These are phyloP conservation scores for Cladosporium sp. DNA, from an alignment of 2,329 filamentous ascomycete species.

Conservation along the genomic window DNA sequence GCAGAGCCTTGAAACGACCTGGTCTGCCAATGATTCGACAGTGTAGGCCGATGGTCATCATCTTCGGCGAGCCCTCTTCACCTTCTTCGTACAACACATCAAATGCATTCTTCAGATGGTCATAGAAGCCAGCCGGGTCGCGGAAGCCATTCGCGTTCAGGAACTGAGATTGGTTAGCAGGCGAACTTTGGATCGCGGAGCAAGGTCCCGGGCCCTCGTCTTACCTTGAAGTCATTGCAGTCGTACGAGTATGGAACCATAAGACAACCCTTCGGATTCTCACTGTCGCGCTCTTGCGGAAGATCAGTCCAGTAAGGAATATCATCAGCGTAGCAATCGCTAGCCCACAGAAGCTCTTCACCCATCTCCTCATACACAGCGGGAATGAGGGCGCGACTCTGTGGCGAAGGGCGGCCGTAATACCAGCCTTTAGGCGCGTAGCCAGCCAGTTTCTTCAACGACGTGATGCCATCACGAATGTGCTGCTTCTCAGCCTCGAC, in stretches of 20 bases:
- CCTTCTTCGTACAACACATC: conserved; percentile 51
- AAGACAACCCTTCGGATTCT: conserved; percentile 42
- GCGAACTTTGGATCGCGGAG: too few species aligned
- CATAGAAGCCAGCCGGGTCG: conserved; percentile 39
- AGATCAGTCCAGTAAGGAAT: conserved; percentile 52
- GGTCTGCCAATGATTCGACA: conserved; percentile 49
- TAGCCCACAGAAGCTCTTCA: conserved; percentile 45
- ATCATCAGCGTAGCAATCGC: conserved; percentile 51
- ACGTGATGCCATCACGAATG: conserved; percentile 39
- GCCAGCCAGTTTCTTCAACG: conserved; percentile 38
- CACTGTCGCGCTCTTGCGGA: conserved; percentile 38
- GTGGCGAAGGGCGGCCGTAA: conserved; percentile 43
- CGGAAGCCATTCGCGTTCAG: conserved; percentile 40
- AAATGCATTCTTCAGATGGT: conserved; percentile 47
- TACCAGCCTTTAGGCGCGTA: conserved; percentile 47
- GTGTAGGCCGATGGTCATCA: conserved; percentile 53
- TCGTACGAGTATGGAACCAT: conserved; percentile 52
- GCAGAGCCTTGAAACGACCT: conserved; percentile 45
- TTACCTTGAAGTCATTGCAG: conserved; percentile 47
- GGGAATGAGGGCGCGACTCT: conserved; percentile 42
- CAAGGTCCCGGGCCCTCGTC: not conserved
- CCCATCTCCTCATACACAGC: conserved; percentile 50
- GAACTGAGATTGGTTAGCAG: conserved; percentile 18
- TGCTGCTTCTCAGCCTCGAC: conserved; percentile 44
- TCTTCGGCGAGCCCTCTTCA: conserved; percentile 43